phyloP scores from a whole-genome alignment of 345 rosid genomes.

The Pugionium dolabratum region DNA sequence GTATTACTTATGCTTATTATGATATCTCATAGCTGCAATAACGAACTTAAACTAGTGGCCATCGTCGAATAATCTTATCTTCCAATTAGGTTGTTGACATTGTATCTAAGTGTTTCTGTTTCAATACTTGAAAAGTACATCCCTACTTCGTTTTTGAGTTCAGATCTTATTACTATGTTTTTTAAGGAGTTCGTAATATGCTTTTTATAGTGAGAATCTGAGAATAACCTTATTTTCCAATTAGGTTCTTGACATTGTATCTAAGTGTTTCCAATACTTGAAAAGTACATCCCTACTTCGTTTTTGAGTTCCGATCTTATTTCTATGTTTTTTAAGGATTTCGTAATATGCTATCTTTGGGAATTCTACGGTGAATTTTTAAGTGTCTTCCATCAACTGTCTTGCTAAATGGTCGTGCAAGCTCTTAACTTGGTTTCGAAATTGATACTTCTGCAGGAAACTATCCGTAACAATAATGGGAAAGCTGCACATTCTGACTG shows the following conservation, averaged over 20 bases:
- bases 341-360: constrained; percentile 18
- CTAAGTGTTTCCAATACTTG: constrained; percentile 12
- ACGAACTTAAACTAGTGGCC: constrained; percentile 1
- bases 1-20: constrained; percentile 12
- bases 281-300: constrained; percentile 5
- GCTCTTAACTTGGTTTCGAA: constrained; percentile 27
- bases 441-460: constrained; percentile 58
- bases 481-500: constrained; percentile 96
- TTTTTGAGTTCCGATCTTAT: constrained; percentile 11
- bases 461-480: constrained; percentile 69
- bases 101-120: constrained; percentile 5
- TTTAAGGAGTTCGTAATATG: too few relatives aligned
- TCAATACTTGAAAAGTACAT: constrained; percentile 7
- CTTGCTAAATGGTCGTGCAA: constrained; percentile 20
- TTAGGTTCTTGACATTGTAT: constrained; percentile 23
- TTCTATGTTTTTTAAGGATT: constrained; percentile 13
- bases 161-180: background rate
- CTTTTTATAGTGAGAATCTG: background rate
- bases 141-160: constrained; percentile 14
- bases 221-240: constrained; percentile 2
- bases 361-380: constrained; percentile 8
- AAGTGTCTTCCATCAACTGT: constrained; percentile 13
- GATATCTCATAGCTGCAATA: constrained; percentile 4
- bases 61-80: constrained; percentile 2
- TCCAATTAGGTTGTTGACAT: constrained; percentile 24